Base-by-base conservation (phyloP, 495 filamentous ascomycete genomes). In the Daldinia vernicosa region DNA sequence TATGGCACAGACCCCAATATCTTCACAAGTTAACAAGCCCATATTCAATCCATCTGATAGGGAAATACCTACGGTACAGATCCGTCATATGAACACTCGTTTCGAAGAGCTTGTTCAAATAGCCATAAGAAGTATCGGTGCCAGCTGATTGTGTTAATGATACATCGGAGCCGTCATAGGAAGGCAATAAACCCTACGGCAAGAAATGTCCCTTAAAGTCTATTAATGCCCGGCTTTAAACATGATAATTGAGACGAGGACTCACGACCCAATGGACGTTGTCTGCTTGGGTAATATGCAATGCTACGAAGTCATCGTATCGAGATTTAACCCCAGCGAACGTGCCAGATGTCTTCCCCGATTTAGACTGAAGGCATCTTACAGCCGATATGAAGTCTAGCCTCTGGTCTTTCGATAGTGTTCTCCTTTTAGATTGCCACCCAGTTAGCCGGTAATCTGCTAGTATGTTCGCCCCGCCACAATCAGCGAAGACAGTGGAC, bases 281-380 rank as follows among this genome's bases (percentile, higher is more conserved):
- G 9, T 79, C 79, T 0, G 78, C 79, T 54, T 61, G 47, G 60
- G 53, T 51, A 35, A 65, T 70, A 76, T 81, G 70, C 53, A 83
- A 35, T 71, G 77, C 82, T 28, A 79, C 73, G 66, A 83, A 85
- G 53, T 86, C 84, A 66, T 85, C 83, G 58, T 79, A 80, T 2
- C 83, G 79, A 54, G 74, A 79, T 19, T 71, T 72, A 5, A 81
- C 81, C 2, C 83, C 83, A 1, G 83, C 76, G 47, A 70, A 84
- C 0, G 73, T 66, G 15, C 67, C 54, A 8, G 63, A 70, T 6
- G 76, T 75, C 14, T 72, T 54, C 7, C 81, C 69, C 14, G 79
- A 76, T 40, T 71, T 72, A 19, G 61, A 45, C 26, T 76, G 74
- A 40, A 85, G 59, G 69, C 84, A 85, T 59, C 79, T 69, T 9